Base-by-base conservation (phyloP, 345 rosid species). In the Eutrema yunnanense region DNA sequence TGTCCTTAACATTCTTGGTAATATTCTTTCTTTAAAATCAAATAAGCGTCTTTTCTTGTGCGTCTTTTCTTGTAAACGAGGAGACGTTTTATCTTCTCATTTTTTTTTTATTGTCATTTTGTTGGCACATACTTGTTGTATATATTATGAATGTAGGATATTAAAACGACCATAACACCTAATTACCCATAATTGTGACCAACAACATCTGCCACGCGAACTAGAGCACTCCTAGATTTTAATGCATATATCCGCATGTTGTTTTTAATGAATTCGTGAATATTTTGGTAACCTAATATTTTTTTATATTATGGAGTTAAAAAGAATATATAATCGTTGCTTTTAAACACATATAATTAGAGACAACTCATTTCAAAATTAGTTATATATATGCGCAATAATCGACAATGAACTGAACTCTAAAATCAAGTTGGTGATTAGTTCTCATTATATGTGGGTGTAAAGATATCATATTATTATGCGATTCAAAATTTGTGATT, bases 121-220 rank as follows among this genome's bases (percentile, higher is more conserved):
- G 56, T 58, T 57, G 4, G 36, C 29, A 30, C 33, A 56, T 48
- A 22, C 5, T 64, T 64, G 22, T 52, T 46, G 27, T 27, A 32
- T 32, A 32, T 4, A 73, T 58, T 48, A 41, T 66, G 36, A 66
- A 40, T 52, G 60, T 26, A 12, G 6, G 26, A 66, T 66, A 27
- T 52, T 67, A 2, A 34, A 40, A 40, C 53, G 6, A 57, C 47
- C 38, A 32, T 30, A 48, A 74, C 54, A 74, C 57, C 56, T 60
- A 67, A 29, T n/a, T 43, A 60, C 73, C 73, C 22, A 51, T 50
- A 74, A 60, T 33, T 67, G 46, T 67, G 73, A 74, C 67, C 67
- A 74, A 38, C 65, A 65, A 65, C 59, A 11, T 29, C 36, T 7
- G 65, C 51, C 37, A 38, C 30, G 14, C 59, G 30, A 63, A 53